Conservation (phyloP, 2,329 filamentous ascomycete species). For the Exophiala spinifera region DNA sequence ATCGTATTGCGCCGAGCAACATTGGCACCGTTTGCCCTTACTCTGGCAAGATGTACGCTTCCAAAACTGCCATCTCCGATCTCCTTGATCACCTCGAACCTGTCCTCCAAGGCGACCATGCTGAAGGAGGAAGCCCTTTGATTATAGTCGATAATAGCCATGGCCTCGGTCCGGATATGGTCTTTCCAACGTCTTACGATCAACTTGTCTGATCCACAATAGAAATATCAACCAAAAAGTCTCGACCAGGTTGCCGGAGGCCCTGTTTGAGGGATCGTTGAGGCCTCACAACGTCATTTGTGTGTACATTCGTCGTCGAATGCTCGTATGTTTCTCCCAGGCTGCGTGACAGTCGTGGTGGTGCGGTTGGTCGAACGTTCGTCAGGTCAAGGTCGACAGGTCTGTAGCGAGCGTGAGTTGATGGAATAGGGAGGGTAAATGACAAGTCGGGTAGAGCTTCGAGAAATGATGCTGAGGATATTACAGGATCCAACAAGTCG, state of each 20-base stretch:
- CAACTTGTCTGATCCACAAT: background rate
- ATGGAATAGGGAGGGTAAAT: conserved; percentile 15
- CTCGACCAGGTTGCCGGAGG: conserved; percentile 6
- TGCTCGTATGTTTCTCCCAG: background rate
- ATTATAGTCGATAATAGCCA: conserved; percentile 69
- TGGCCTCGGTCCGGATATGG: conserved; percentile 55
- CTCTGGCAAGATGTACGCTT: conserved; percentile 86
- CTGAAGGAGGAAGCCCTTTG: conserved; percentile 60
- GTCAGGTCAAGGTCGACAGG: background rate
- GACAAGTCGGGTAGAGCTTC: conserved; percentile 13
- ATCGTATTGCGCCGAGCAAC: conserved; percentile 87
- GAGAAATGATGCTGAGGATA: conserved; percentile 19
- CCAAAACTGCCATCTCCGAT: conserved; percentile 99
- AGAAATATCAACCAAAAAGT: conserved; percentile 1
- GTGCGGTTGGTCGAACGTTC: background rate
- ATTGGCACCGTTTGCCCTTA: conserved; percentile 82
- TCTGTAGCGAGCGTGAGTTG: background rate
- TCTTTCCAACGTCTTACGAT: background rate
- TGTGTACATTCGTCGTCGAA: conserved; percentile 1
- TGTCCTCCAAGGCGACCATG: conserved; percentile 74
- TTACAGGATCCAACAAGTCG: conserved; percentile 17
- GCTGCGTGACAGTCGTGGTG: background rate
- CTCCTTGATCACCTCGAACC: conserved; percentile 95
- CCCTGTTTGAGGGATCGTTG: conserved; percentile 11
- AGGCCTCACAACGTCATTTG: conserved; percentile 24